Conservation (phyloP, 208 protist species). For the Angomonas ambiguus region DNA sequence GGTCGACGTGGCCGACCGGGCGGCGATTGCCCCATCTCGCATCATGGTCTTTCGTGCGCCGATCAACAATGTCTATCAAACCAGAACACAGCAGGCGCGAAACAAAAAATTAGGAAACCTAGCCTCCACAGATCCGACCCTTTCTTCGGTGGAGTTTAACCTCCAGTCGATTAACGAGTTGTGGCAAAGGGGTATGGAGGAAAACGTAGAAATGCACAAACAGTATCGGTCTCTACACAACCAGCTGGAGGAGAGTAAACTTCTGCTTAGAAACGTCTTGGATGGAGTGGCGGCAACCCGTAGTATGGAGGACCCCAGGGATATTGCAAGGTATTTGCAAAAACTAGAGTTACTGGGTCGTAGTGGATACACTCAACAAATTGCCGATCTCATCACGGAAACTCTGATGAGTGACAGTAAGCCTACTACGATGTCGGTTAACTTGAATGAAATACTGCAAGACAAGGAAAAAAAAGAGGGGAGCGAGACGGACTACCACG, state of each 20-base stretch:
- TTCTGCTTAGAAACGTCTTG: constrained; percentile 70
- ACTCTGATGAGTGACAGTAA: constrained; percentile 37
- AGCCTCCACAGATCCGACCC: constrained; percentile 35
- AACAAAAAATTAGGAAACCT: constrained; percentile 37
- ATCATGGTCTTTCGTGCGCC: constrained; percentile 72
- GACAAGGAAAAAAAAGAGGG: not conserved
- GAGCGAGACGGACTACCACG: constrained; percentile 1
- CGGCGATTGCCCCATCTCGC: constrained; percentile 24
- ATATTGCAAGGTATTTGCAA: constrained; percentile 61
- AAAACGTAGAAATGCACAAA: constrained; percentile 78
- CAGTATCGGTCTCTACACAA: constrained; percentile 62
- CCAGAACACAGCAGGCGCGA: constrained; percentile 30
- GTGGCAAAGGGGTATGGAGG: constrained; percentile 69
- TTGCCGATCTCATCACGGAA: constrained; percentile 55
- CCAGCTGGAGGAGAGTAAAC: constrained; percentile 35
- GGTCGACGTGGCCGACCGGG: constrained; percentile 49
- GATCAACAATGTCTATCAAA: constrained; percentile 70
- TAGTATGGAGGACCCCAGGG: constrained; percentile 28
- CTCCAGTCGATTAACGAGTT: constrained; percentile 68
- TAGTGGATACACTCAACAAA: constrained; percentile 52
- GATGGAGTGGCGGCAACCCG: constrained; percentile 75
- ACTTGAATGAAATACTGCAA: not conserved
- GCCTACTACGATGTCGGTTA: constrained; percentile 1
- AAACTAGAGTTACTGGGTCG: constrained; percentile 73
- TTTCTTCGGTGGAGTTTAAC: constrained; percentile 82